Percentiles rank a stretch among this genome's conserved stretches.
Conservation (phyloP, 2,329 filamentous ascomycete genomes). For the Blastomyces parvus region DNA sequence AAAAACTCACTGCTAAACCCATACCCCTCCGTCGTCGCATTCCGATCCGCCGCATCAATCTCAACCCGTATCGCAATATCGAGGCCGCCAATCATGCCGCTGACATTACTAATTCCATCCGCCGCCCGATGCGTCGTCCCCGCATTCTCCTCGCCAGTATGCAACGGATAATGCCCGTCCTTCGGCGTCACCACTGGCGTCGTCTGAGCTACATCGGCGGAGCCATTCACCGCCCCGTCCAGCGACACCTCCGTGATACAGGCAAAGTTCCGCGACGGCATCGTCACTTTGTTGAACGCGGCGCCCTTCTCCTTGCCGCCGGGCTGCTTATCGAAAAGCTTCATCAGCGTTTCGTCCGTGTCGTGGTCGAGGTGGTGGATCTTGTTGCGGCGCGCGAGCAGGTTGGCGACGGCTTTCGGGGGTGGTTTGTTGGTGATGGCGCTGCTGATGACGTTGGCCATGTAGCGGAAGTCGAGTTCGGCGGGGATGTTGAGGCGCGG, state of each 20-base stretch:
- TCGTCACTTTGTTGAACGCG: constrained; percentile 71
- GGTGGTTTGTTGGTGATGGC: constrained; percentile 62
- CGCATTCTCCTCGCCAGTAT: constrained; percentile 65
- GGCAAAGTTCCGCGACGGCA: constrained; percentile 60
- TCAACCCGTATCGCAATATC: constrained; percentile 40
- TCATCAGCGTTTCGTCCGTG: constrained; percentile 55
- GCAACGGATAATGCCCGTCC: constrained; percentile 62
- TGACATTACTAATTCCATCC: constrained; percentile 32
- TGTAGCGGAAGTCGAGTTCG: constrained; percentile 53
- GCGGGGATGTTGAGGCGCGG: constrained; percentile 47
- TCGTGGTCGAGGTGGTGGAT: constrained; percentile 54
- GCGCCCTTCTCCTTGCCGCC: constrained; percentile 53
- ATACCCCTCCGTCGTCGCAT: constrained; percentile 39
- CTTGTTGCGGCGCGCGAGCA: constrained; percentile 54
- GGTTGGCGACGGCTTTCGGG: constrained; percentile 54
- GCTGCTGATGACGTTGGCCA: constrained; percentile 54
- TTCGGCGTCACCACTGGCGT: constrained; percentile 34
- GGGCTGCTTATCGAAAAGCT: constrained; percentile 54
- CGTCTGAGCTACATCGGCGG: constrained; percentile 8
- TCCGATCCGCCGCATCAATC: constrained; percentile 35
- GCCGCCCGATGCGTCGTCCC: constrained; percentile 72
- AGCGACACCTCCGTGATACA: constrained; percentile 48
- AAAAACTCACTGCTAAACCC: constrained; percentile 39
- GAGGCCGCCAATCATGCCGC: constrained; percentile 34
- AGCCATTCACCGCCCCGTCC: constrained; percentile 19